Conservation (phyloP, 352 stramenopile species). For the Pythium coloratum region DNA sequence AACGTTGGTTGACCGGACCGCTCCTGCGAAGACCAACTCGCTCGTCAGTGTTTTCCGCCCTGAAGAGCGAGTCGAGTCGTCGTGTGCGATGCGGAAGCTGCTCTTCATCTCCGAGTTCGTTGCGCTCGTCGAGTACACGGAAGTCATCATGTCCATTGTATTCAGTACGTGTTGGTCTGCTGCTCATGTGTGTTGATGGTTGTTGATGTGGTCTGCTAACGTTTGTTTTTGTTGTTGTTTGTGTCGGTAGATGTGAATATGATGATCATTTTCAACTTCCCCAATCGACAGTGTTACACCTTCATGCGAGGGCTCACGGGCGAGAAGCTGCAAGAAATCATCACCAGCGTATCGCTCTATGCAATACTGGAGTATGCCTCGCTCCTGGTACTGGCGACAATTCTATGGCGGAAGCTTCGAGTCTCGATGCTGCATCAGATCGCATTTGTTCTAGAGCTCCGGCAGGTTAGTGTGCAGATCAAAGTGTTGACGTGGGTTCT, state of each 20-base stretch:
- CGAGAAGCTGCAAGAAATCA: background rate
- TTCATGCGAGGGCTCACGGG: conserved; percentile 22
- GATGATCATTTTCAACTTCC: conserved; percentile 26
- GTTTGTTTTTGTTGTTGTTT: no score
- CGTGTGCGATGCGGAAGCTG: no score
- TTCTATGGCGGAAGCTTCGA: background rate
- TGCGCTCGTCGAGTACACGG: no score
- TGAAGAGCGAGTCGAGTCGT: no score
- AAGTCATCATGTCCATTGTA: no score
- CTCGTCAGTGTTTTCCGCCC: no score
- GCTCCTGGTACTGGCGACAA: background rate
- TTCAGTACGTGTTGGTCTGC: no score
- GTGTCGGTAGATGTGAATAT: conserved; percentile 4
- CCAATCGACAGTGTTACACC: conserved; percentile 30
- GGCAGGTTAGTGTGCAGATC: background rate
- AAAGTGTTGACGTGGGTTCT: background rate
- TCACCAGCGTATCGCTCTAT: conserved; percentile 14
- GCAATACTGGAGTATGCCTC: conserved; percentile 13
- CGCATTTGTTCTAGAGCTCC: background rate
- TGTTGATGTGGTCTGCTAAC: no score
- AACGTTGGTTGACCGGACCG: no score
- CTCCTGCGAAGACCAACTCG: no score
- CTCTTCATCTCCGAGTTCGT: no score
- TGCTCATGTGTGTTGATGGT: no score
- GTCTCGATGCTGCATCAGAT: background rate